phyloP scores from a whole-genome alignment of 2,329 filamentous ascomycete genomes.

The Trichoderma sp. region DNA sequence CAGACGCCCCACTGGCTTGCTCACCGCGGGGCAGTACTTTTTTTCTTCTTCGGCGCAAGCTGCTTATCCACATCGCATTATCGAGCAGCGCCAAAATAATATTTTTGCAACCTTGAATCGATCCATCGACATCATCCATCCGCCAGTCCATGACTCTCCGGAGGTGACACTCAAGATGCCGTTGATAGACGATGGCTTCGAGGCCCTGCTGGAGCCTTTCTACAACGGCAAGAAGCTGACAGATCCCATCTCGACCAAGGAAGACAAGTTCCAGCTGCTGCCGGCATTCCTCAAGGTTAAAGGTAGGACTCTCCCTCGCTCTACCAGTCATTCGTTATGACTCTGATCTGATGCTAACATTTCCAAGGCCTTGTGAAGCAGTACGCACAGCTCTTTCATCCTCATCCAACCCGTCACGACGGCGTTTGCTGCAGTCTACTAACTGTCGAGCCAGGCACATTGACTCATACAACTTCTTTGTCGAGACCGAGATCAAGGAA shows the following conservation, averaged over 20 bases:
- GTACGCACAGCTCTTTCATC: conserved; percentile 38
- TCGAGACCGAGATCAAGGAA: conserved; percentile 94
- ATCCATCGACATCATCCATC: not conserved
- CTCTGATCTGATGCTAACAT: conserved; percentile 1
- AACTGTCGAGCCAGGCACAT: conserved; percentile 59
- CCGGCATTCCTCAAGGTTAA: conserved; percentile 99
- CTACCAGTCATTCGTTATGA: not conserved
- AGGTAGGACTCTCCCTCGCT: conserved; percentile 44
- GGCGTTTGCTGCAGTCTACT: conserved; percentile 17
- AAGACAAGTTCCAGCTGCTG: conserved; percentile 95
- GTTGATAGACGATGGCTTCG: conserved; percentile 60
- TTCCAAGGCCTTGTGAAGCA: conserved; percentile 76
- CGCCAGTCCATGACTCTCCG: conserved; percentile 29
- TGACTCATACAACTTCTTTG: conserved; percentile 98
- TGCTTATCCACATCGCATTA: conserved; percentile 20
- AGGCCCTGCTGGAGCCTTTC: conserved; percentile 64
- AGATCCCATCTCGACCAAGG: conserved; percentile 61
- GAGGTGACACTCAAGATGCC: conserved; percentile 47
- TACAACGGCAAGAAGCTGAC: conserved; percentile 68
- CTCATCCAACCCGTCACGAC: not conserved
- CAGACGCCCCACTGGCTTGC: conserved; percentile 10
- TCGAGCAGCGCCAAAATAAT: conserved; percentile 1
- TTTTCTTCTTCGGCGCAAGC: conserved; percentile 15
- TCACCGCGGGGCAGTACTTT: conserved; percentile 20
- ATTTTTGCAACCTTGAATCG: not conserved